These are phyloP conservation scores for Wallacemonas rigidus DNA, from an alignment of 208 protist species.

Conservation along the genomic window DNA sequence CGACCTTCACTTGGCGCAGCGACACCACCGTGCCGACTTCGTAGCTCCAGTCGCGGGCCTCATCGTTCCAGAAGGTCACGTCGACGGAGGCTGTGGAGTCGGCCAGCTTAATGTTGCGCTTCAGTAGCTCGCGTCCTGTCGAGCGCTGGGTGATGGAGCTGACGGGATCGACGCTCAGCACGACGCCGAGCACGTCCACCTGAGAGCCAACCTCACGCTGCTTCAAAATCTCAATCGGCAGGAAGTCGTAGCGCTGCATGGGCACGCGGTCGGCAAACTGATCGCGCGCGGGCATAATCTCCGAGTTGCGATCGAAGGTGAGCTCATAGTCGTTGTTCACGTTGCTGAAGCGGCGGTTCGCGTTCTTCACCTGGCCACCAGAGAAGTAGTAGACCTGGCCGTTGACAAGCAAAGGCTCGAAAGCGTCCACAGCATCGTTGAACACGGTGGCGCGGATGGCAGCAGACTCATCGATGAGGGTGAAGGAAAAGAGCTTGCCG, in stretches of 20 bases:
- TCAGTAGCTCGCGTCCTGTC: slow-evolving; percentile 79
- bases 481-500: slow-evolving; percentile 92
- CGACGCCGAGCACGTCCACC: slow-evolving; percentile 85
- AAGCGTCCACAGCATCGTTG: slow-evolving; percentile 91
- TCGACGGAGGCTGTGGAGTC: slow-evolving; percentile 84
- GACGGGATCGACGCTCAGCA: slow-evolving; percentile 74
- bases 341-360: slow-evolving; percentile 90
- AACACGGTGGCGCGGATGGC: slow-evolving; percentile 92
- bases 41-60: slow-evolving; percentile 72
- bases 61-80: slow-evolving; percentile 90
- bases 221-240: slow-evolving; percentile 84
- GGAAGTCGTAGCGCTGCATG: slow-evolving; percentile 88
- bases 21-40: slow-evolving; percentile 75
- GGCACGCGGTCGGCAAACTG: slow-evolving; percentile 62
- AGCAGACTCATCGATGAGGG: slow-evolving; percentile 88
- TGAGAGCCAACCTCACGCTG: slow-evolving; percentile 85
- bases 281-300: slow-evolving; percentile 73
- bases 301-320: slow-evolving; percentile 78
- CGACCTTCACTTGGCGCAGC: slow-evolving; percentile 82
- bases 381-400: slow-evolving; percentile 92
- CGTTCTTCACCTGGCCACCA: slow-evolving; percentile 92
- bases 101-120: slow-evolving; percentile 79
- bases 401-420: slow-evolving; percentile 85
- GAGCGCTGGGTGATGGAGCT: slow-evolving; percentile 79
- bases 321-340: slow-evolving; percentile 95